phyloP scores from a whole-genome alignment of 2,329 filamentous ascomycete species.

The Hypoxylon sp. region DNA sequence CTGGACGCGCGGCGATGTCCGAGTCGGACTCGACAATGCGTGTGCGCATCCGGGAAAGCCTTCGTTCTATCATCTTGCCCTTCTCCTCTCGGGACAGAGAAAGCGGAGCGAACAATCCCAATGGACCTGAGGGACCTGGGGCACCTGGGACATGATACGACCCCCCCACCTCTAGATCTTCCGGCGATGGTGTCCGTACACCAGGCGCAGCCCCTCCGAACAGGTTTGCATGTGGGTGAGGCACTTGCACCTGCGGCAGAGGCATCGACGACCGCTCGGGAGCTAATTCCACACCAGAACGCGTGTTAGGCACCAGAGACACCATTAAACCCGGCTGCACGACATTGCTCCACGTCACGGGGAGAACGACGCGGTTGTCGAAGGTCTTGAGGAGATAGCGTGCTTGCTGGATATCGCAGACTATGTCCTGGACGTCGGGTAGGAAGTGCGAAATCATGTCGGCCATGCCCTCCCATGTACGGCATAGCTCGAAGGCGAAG shows the following conservation, averaged over 20 bases:
- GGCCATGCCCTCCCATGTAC: slow-evolving; percentile 24
- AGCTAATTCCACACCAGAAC: too few relatives aligned
- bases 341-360: slow-evolving; percentile 14
- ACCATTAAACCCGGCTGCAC: slow-evolving; percentile 23
- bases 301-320: neutral
- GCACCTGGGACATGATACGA: too few relatives aligned
- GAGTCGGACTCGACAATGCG: neutral
- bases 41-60: neutral
- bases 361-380: slow-evolving; percentile 6
- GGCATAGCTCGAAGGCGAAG: slow-evolving; percentile 29
- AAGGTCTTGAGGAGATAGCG: slow-evolving; percentile 6
- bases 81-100: neutral
- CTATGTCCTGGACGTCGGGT: slow-evolving; percentile 5
- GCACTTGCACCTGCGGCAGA: too few relatives aligned
- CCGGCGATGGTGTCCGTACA: too few relatives aligned
- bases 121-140: too few relatives aligned
- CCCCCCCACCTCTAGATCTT: too few relatives aligned
- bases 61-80: neutral
- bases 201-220: neutral
- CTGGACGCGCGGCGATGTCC: neutral
- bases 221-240: neutral
- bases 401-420: neutral
- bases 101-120: too few relatives aligned
- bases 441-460: neutral
- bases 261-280: too few relatives aligned